Conservation (phyloP, 148 eudicot species). For the Rhododendron ovatum region DNA sequence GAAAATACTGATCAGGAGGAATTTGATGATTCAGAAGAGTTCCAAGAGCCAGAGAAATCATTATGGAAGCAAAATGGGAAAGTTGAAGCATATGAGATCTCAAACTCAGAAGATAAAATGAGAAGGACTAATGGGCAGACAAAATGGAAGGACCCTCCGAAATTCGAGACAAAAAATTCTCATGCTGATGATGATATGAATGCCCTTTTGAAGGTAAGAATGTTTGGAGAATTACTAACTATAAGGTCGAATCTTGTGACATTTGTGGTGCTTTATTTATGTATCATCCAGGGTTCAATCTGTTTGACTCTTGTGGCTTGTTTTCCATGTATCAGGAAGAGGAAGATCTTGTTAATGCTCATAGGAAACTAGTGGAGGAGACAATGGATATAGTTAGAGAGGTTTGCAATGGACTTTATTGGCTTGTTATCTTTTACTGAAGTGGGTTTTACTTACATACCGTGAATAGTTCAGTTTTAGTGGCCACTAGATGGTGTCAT, state of each 20-base stretch:
- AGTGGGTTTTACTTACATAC: not conserved
- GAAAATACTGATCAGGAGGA: constrained; percentile 61
- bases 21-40: constrained; percentile 60
- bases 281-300: not conserved
- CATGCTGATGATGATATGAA: not conserved
- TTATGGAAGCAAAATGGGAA: constrained; percentile 57
- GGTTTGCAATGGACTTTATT: constrained; percentile 32
- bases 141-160: not conserved
- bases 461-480: not conserved
- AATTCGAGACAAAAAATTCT: not conserved
- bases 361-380: constrained; percentile 93
- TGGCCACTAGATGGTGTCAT: not conserved
- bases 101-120: constrained; percentile 48
- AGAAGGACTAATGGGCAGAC: constrained; percentile 47
- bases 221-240: not conserved
- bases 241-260: not conserved
- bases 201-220: not conserved
- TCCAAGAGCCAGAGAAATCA: constrained; percentile 62
- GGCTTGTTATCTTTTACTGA: not conserved
- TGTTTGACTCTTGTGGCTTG: not conserved
- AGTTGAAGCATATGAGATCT: constrained; percentile 37
- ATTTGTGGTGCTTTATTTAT: not conserved
- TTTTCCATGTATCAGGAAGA: constrained; percentile 57
- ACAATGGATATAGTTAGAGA: constrained; percentile 96
- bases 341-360: constrained; percentile 97